Conservation (phyloP, 768 basidiomycete genomes). For the Crepidotus variabilis region DNA sequence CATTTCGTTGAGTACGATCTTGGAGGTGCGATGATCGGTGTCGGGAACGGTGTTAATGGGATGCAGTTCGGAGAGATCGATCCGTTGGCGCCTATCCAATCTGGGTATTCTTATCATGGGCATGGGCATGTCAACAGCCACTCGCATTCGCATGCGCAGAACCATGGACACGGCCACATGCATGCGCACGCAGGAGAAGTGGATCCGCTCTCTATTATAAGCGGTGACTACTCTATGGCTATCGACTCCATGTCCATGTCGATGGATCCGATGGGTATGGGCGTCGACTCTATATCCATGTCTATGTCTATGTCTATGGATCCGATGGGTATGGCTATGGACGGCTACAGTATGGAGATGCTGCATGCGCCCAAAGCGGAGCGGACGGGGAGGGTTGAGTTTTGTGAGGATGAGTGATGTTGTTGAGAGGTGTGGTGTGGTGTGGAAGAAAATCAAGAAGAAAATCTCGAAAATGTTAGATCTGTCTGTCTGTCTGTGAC, state of each 20-base stretch:
- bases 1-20: background rate
- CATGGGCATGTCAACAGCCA: background rate
- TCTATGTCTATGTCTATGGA: background rate
- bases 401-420: background rate
- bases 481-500: too few relatives aligned
- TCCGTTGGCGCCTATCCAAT: too few relatives aligned
- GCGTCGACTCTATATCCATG: background rate
- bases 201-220: background rate
- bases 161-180: background rate
- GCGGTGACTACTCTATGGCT: background rate
- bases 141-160: too few relatives aligned
- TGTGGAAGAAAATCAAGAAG: too few relatives aligned
- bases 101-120: background rate
- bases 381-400: constrained; percentile 1
- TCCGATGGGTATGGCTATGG: background rate
- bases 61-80: too few relatives aligned
- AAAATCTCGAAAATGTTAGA: too few relatives aligned
- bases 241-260: background rate
- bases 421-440: too few relatives aligned
- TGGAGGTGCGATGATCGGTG: background rate
- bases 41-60: too few relatives aligned
- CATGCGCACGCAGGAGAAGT: background rate
- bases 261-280: background rate
- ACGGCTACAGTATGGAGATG: background rate
- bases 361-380: constrained; percentile 8